Conservation (phyloP, 1,284 basidiomycete species). For the Grifola frondosa region DNA sequence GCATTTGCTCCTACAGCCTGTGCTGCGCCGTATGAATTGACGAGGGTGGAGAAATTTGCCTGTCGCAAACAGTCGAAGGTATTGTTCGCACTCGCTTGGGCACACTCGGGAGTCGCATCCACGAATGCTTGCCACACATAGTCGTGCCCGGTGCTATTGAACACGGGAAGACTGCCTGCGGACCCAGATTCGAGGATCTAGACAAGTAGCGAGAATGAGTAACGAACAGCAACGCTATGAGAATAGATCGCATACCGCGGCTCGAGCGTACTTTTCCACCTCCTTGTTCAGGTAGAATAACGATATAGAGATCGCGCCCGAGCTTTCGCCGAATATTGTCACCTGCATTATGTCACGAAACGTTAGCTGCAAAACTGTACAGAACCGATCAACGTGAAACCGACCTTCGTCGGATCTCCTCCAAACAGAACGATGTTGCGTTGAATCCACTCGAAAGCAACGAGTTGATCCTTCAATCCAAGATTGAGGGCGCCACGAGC, state of each 20-base stretch:
- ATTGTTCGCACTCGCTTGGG: background rate
- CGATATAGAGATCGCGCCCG: conserved; percentile 47
- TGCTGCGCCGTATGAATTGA: too few relatives aligned
- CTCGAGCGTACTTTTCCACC: conserved; percentile 40
- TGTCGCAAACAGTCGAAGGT: background rate
- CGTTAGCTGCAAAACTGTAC: too few relatives aligned
- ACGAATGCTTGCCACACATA: conserved; percentile 11
- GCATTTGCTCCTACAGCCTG: background rate
- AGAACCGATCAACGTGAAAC: too few relatives aligned
- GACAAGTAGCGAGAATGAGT: background rate
- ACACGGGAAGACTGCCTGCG: conserved; percentile 9
- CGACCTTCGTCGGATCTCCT: conserved; percentile 46
- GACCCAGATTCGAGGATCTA: conserved; percentile 19
- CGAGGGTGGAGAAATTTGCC: background rate
- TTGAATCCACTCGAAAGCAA: conserved; percentile 49
- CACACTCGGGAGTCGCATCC: conserved; percentile 2
- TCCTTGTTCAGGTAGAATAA: conserved; percentile 43
- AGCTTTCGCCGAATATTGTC: conserved; percentile 55
- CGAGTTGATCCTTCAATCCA: conserved; percentile 44
- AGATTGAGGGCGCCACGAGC: conserved; percentile 41
- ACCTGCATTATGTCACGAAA: conserved; percentile 32
- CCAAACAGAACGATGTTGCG: conserved; percentile 46
- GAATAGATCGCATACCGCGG: conserved; percentile 33
- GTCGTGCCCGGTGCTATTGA: conserved; percentile 8
- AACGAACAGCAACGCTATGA: background rate